Evolutionary conservation across 192 early-diverging fungal species (phyloP), one percentile per base, ranked within the genome.

Genomic region (Umbelopsis vinacea): DNA sequence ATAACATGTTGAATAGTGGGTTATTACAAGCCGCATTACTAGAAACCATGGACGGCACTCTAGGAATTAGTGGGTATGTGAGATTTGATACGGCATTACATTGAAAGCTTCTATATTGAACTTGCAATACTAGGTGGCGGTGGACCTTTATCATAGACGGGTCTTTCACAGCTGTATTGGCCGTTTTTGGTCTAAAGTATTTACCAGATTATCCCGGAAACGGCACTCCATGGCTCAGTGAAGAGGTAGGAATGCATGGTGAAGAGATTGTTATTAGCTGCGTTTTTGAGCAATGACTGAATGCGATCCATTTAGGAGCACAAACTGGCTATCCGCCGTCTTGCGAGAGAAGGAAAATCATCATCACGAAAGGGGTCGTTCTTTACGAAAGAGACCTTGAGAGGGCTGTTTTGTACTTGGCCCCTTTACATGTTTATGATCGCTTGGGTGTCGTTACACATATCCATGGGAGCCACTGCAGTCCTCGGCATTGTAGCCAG

Each of bases 121-220:
- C 6, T 26, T 4, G 37, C 4, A 22, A n/a, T 57, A 17, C 33
- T 57, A 78, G 77, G 19, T 81, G 79, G 79, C 68, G 79, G 3
- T 81, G 79, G 79, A 75, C 76, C 63, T 81, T 81, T 57, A 35
- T 81, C 12, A 74, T 81, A 71, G 79, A 81, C 52, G 79, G 71
- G 7, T 22, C 37, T 24, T 48, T 81, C 17, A 81, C 79, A 14
- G 29, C 50, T 4, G 37, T 74, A 14, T 63, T 81, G 29, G 67
- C 75, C 10, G n/a, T 48, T n/a, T 54, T 76, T 29, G 79, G 79
- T 0, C 74, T 73, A 38, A 21, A 70, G 40, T 70, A 50, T 46
- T 52, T 81, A 54, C 79, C 79, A 26, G 79, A 81, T 40, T 81
- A 81, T 24, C 79, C 79, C 5, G 46, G 48, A 19, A 81, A 70